Evolutionary conservation across 2,329 filamentous ascomycete genomes (phyloP), one percentile per base, ranked within the genome.

Genomic region (Fusarium concolor): DNA sequence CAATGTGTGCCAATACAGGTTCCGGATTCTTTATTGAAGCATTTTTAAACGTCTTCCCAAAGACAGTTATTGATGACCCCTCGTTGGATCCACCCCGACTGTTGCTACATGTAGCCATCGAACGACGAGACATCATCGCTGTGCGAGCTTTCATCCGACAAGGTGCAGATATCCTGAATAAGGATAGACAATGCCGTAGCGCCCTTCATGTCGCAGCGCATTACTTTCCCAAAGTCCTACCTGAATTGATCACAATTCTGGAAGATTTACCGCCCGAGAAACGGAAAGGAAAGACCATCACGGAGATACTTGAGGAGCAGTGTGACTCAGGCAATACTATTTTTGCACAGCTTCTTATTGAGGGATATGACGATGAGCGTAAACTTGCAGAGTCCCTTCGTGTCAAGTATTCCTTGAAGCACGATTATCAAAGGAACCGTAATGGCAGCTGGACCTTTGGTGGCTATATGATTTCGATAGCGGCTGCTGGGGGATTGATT

Each of bases 351-450:
- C 54, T 57, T 3, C 38, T 57, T 0, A 10, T 53, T 0, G 46
- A 57, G 7, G 54, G 54, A 0, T 57, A 57, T 0, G 54, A 52
- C 4, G 38, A 52, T 1, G 54, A 57, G 18, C 14, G 54, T 3
- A 24, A 37, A 0, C 3, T 57, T 0, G 39, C 39, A 0, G 54
- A 57, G 2, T n/a, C 14, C 2, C 31, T 53, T 7, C 46, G 54
- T 0, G 11, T 2, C 0, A 33, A 38, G 9, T 38, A 57, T 11
- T 28, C 15, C 0, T 3, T 57, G 2, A 22, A 37, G 5, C 31
- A 57, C 3, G 54, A 53, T 5, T 43, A 31, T 6, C 38, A 24
- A 8, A 44, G 44, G 46, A 10, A 7, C 0, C 9, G 15, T 12
- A 28, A 22, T 8, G 37, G 18, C 0, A 28, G 10, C 3, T 56